Conservation (phyloP, 2,329 filamentous ascomycete species). For the Fonsecaea multimorphosa region DNA sequence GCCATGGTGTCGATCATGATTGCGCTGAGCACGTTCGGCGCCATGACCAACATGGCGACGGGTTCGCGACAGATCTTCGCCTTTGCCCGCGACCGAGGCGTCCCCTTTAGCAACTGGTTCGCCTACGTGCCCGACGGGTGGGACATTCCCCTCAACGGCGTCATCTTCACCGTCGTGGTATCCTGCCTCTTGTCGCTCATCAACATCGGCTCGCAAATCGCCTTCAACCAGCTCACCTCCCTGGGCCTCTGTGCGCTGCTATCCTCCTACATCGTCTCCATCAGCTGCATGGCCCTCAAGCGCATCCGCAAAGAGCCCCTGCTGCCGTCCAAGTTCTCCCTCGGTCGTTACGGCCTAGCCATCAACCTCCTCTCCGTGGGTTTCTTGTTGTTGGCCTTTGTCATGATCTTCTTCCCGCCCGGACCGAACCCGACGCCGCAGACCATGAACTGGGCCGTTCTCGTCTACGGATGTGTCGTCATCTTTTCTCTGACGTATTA, state of each 20-base stretch:
- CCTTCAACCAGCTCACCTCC: conserved; percentile 50
- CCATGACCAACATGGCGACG: conserved; percentile 46
- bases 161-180: conserved; percentile 53
- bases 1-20: conserved; percentile 43
- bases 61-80: conserved; percentile 47
- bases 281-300: conserved; percentile 44
- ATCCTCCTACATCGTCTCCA: conserved; percentile 48
- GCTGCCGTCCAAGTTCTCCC: conserved; percentile 44
- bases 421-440: conserved; percentile 15
- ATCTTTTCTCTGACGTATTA: conserved; percentile 39
- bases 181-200: conserved; percentile 50
- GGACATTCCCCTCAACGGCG: conserved; percentile 29
- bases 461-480: conserved; percentile 38
- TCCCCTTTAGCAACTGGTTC: conserved; percentile 37
- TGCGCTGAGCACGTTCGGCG: conserved; percentile 40
- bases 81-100: conserved; percentile 49
- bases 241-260: conserved; percentile 48
- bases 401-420: conserved; percentile 41
- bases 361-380: conserved; percentile 46
- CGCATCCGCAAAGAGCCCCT: conserved; percentile 45
- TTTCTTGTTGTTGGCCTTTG: conserved; percentile 34
- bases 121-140: conserved; percentile 17
- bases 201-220: conserved; percentile 44
- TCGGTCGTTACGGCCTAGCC: conserved; percentile 48
- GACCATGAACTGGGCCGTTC: conserved; percentile 41